Base-by-base conservation (phyloP, 2,329 filamentous ascomycete species). In the Lachnellula willkommii region DNA sequence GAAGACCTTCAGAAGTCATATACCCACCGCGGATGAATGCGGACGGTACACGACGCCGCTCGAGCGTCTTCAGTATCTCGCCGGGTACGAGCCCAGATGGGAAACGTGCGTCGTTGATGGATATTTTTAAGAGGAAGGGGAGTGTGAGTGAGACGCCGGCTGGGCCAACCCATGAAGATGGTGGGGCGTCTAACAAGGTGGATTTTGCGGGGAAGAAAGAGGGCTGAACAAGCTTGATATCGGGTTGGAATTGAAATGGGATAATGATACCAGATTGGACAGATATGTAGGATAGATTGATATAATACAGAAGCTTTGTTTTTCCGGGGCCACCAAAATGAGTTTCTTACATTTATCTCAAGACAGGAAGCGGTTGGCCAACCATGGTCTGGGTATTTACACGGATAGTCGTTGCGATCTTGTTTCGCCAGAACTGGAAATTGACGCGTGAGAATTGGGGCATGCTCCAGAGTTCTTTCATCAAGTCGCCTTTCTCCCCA, bases 1-100 rank as follows among this genome's bases (percentile, higher is more conserved):
- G 66, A 2, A 62, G 59, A 60, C 66, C 65, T 35, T 68, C 66
- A 7, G 66, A 68, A 28, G 49, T 65, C 5, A 65, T 67, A n/a
- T 65, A 64, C 24, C 61, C 65, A 14, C 20, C 52, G 3, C 51
- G 59, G 9, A 24, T 42, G 4, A 65, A 66, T 37, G 22, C 55
- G 15, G 62, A 64, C 45, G 62, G 63, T 0, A 62, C 61, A 22
- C 48, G 56, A 40, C 54, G 64, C 22, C 60, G 60, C 32, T 62
- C 62, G 15, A 67, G 64, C 57, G 53, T 65, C 4, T 65, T 57
- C 46, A 61, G 56, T 3, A 56, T 26, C 20, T 56, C 56, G 9
- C 52, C 58, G 11, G 52, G 57, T 5, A 52, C 53, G 9, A 63
- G 57, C 42, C 57, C 62, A 2, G 60, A 60, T 8, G 57, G 56